Conservation (phyloP, 192 early-diverging fungal species). For the Coemansia sp. region DNA sequence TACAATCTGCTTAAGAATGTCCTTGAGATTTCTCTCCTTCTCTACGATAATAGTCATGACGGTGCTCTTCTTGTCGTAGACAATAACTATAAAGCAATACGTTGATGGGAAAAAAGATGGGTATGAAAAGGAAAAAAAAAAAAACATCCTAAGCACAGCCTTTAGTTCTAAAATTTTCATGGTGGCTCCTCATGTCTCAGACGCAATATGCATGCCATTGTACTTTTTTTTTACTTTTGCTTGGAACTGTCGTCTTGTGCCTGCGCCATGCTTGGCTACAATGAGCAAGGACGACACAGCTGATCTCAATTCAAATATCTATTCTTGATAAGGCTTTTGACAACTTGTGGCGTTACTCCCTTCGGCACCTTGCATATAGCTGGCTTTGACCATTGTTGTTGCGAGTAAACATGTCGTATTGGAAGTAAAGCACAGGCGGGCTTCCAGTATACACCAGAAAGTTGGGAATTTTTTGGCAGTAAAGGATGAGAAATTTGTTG, state of each 20-base stretch:
- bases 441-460: slow-evolving; percentile 4
- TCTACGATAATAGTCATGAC: background rate
- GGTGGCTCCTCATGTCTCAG: background rate
- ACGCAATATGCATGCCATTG: background rate
- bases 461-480: background rate
- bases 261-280: background rate
- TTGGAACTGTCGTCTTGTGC: background rate
- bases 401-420: background rate
- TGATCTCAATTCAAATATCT: background rate
- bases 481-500: background rate
- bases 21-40: slow-evolving; percentile 34
- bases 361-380: background rate
- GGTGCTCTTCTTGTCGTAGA: background rate
- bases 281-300: background rate
- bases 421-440: background rate
- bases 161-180: background rate
- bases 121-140: background rate
- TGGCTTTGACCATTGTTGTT: background rate
- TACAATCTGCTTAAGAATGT: slow-evolving; percentile 72
- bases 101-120: background rate
- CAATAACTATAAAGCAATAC: background rate
- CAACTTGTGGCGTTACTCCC: too few relatives aligned
- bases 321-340: background rate
- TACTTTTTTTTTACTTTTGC: background rate
- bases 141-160: background rate